Percentiles rank a stretch among this genome's conserved stretches.
phyloP scores from a whole-genome alignment of 1,284 basidiomycete species.

The Rhodotorula sp. region DNA sequence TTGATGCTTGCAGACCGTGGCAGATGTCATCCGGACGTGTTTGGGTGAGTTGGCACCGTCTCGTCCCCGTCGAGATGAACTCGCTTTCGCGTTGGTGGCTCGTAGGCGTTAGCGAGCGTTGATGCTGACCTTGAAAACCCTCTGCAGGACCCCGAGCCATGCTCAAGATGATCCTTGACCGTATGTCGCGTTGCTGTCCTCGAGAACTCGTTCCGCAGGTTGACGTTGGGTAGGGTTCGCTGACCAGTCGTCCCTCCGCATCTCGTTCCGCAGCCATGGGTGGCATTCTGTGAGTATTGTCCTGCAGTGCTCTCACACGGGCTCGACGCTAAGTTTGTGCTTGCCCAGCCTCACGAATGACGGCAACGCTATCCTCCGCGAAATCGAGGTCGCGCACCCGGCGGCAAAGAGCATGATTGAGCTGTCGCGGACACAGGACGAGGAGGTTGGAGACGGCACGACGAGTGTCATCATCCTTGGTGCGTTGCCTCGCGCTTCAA shows the following conservation, averaged over 20 bases:
- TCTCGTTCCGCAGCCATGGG: slow-evolving; percentile 66
- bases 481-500: slow-evolving; percentile 50
- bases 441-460: slow-evolving; percentile 97
- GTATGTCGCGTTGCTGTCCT: slow-evolving; percentile 23
- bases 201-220: too few species aligned
- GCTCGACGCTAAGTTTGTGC: neutral
- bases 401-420: slow-evolving; percentile 99
- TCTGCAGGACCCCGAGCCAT: slow-evolving; percentile 80
- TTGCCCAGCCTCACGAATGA: slow-evolving; percentile 82
- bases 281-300: slow-evolving; percentile 73
- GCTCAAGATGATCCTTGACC: slow-evolving; percentile 98
- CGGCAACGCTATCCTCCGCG: slow-evolving; percentile 93
- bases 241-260: neutral
- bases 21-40: slow-evolving; percentile 98
- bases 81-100: too few species aligned
- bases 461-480: slow-evolving; percentile 96
- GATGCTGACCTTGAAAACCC: neutral
- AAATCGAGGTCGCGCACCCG: slow-evolving; percentile 97
- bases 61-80: neutral
- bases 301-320: neutral
- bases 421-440: slow-evolving; percentile 92
- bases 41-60: slow-evolving; percentile 54
- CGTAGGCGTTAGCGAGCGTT: too few species aligned
- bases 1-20: slow-evolving; percentile 68
- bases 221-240: neutral